These are phyloP conservation scores for Chlamydomonas sp. DNA, from an alignment of 139 green algal genomes.

Conservation along the genomic window DNA sequence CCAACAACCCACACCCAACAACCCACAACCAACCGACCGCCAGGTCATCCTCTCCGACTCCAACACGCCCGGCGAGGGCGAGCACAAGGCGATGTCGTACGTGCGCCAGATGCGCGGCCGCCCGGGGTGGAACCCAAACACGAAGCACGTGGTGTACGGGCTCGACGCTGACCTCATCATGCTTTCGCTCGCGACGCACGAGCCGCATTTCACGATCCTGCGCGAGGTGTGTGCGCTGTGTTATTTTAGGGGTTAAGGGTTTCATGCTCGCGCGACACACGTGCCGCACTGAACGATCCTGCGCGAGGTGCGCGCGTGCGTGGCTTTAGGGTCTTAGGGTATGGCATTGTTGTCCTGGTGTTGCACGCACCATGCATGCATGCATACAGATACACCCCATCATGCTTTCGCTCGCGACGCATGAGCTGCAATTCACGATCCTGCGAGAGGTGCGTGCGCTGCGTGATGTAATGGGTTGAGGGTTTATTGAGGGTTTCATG, in stretches of 20 bases:
- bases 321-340: too few relatives aligned
- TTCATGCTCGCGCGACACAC: neutral
- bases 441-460: conserved; percentile 14
- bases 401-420: conserved; percentile 89
- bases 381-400: conserved; percentile 72
- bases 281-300: neutral
- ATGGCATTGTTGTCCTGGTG: neutral
- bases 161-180: conserved; percentile 99
- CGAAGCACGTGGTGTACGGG: conserved; percentile 90
- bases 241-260: too few relatives aligned
- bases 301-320: neutral
- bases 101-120: conserved; percentile 82
- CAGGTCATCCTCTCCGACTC: conserved; percentile 93
- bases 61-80: conserved; percentile 92
- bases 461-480: too few relatives aligned
- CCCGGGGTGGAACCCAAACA: conserved; percentile 83
- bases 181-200: conserved; percentile 86
- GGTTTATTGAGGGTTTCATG: too few relatives aligned
- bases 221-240: conserved; percentile 53
- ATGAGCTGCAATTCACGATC: conserved; percentile 77
- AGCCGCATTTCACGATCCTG: conserved; percentile 69
- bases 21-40: neutral
- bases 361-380: neutral
- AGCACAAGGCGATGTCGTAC: conserved; percentile 98
- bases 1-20: too few relatives aligned